phyloP scores from a whole-genome alignment of 768 basidiomycete genomes.

The Chalciporus chontae region DNA sequence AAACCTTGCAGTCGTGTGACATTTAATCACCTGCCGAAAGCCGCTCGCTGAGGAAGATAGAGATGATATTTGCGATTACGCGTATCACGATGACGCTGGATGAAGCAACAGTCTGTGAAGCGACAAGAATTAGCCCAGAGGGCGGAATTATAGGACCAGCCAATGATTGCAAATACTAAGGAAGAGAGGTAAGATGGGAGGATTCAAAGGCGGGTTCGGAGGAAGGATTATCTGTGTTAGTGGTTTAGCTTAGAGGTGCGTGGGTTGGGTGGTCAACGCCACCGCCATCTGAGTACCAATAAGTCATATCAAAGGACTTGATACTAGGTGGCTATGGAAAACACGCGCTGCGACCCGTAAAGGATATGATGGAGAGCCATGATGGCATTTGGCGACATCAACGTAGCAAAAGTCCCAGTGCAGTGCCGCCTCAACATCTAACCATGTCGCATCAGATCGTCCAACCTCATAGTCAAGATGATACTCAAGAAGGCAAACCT shows the following conservation, averaged over 20 bases:
- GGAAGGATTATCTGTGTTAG: no score
- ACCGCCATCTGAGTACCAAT: neutral
- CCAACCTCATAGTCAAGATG: neutral
- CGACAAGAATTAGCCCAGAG: neutral
- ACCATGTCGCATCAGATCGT: slow-evolving; percentile 4
- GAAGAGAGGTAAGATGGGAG: neutral
- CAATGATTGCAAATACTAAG: neutral
- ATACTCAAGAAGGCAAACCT: neutral
- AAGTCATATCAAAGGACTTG: neutral
- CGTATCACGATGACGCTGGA: neutral
- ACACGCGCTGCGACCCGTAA: slow-evolving; percentile 8
- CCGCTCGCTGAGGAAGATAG: neutral
- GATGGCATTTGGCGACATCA: neutral
- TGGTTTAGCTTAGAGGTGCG: neutral
- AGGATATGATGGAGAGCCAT: neutral
- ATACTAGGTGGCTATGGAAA: slow-evolving; percentile 1
- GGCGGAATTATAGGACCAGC: neutral
- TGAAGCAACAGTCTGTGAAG: neutral
- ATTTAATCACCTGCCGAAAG: neutral
- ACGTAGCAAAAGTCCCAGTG: neutral
- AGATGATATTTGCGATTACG: neutral
- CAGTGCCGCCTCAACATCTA: neutral
- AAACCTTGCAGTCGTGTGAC: slow-evolving; percentile 8
- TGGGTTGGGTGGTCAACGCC: neutral
- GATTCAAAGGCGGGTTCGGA: neutral